Base-by-base conservation (phyloP, 78 protist genomes). In the Planoprotostelium fungivorum region DNA sequence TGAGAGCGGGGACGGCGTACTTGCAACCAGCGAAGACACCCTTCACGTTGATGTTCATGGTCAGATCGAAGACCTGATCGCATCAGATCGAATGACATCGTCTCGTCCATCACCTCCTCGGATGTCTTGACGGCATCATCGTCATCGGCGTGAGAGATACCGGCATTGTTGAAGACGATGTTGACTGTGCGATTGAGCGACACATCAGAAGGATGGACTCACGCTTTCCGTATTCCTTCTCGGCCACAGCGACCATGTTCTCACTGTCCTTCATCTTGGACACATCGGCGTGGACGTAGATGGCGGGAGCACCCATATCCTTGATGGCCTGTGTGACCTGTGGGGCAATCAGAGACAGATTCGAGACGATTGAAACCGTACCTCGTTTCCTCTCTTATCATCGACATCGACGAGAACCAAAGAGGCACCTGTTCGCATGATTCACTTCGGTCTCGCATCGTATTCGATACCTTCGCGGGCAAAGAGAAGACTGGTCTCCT, bases 11-110 rank as follows among this genome's bases (percentile, higher is more conserved):
- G 63, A 96, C 87, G 85, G 95, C 97, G 86, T 91, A 92, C 83
- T 93, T 93, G 93, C 96, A 94, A 16, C 97, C 97, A 38, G 90
- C 83, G 88, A 94, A 96, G 29, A 96, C 97, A 84, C 96, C 97
- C 87, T 96, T 94, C 86, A 94, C 88, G 87, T 94, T 94, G 63
- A 94, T 94, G 89, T 96, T 90, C 92, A 94, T 93, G 34, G 97
- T 96, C 85, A 92, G 63, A 36, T 96, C 96, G 95, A 95, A 96
- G 37, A 96, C 93, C 73, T 51, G 73, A 25, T 35, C 88, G 86
- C 84, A 36, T 1, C 36, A 88, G 34, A 28, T 1, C 38, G 73
- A 88, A 35, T 25, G n/a, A 29, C 1, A 84, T 10, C 16, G 29
- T 28, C 90, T 83, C 1, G 90, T 25, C 83, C 31, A n/a, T 36